Evolutionary conservation across 1,139 yeast species (phyloP).

Genomic region (Fermentozyma sake): DNA sequence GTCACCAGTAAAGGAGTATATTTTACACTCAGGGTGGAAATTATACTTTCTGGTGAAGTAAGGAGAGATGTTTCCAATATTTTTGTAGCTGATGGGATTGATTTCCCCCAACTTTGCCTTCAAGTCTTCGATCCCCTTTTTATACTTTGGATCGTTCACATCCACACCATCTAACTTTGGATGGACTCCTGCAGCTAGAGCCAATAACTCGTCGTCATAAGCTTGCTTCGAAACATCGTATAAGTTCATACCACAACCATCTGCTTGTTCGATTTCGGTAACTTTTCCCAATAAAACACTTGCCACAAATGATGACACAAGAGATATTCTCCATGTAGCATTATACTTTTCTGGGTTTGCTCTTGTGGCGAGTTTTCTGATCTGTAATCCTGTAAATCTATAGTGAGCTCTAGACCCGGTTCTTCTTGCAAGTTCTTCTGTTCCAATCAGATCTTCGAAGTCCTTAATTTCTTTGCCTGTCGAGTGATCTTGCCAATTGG

Average conservation of each 20-base stretch:
- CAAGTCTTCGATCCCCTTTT: conserved; percentile 34
- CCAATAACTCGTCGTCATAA: conserved; percentile 51
- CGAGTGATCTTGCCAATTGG: conserved; percentile 95
- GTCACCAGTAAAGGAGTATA: conserved; percentile 82
- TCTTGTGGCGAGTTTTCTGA: conserved; percentile 62
- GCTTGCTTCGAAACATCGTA: conserved; percentile 57
- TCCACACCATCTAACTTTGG: conserved; percentile 29
- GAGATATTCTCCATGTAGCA: conserved; percentile 57
- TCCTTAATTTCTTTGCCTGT: conserved; percentile 63
- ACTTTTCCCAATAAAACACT: conserved; percentile 64
- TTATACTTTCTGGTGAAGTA: conserved; percentile 69
- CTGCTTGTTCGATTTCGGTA: conserved; percentile 71
- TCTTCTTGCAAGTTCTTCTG: conserved; percentile 55
- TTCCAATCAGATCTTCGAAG: conserved; percentile 60
- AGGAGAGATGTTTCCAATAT: conserved; percentile 42
- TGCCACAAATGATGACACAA: conserved; percentile 78
- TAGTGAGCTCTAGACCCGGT: conserved; percentile 90
- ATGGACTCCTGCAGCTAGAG: conserved; percentile 50
- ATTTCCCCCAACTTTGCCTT: conserved; percentile 49
- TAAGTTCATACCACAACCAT: conserved; percentile 89
- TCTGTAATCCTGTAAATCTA: conserved; percentile 88
- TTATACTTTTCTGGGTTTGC: conserved; percentile 48
- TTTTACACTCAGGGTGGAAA: conserved; percentile 46
- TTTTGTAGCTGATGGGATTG: conserved; percentile 40
- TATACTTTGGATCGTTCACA: conserved; percentile 14